phyloP scores from a whole-genome alignment of 163 green algal species.

The Trebouxia gelatinosa region DNA sequence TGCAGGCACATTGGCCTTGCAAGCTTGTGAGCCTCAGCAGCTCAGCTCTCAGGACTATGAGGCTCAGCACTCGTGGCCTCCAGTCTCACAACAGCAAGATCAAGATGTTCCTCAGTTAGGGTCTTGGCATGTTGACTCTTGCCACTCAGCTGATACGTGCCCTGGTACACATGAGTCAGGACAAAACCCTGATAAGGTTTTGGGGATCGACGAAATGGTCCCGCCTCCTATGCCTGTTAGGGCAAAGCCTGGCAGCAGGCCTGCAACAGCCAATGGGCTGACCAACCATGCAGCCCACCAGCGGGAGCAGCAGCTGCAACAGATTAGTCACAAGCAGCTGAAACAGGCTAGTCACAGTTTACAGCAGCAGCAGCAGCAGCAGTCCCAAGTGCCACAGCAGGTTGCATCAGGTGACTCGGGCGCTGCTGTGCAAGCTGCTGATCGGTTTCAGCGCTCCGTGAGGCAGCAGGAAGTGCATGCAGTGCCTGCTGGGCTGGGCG shows the following conservation, averaged over 20 bases:
- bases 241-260: background rate
- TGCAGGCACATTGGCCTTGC: no score
- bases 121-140: no score
- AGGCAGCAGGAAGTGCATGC: background rate
- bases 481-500: background rate
- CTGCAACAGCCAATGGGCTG: no score
- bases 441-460: background rate
- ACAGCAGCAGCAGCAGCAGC: background rate
- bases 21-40: no score
- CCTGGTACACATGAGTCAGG: no score
- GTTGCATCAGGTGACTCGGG: conserved; percentile 25
- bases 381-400: background rate
- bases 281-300: background rate
- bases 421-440: background rate
- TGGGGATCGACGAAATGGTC: no score
- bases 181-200: no score
- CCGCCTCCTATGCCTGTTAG: background rate
- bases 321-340: background rate
- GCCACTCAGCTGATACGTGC: no score
- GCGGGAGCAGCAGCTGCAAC: background rate
- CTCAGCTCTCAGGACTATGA: no score
- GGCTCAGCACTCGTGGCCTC: no score
- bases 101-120: no score
- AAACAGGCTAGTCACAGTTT: background rate
- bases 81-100: no score